Percentiles rank a stretch among this genome's conserved stretches.
Evolutionary conservation across 1,284 basidiomycete species (phyloP).

Genomic region (Vanrija humicola): DNA sequence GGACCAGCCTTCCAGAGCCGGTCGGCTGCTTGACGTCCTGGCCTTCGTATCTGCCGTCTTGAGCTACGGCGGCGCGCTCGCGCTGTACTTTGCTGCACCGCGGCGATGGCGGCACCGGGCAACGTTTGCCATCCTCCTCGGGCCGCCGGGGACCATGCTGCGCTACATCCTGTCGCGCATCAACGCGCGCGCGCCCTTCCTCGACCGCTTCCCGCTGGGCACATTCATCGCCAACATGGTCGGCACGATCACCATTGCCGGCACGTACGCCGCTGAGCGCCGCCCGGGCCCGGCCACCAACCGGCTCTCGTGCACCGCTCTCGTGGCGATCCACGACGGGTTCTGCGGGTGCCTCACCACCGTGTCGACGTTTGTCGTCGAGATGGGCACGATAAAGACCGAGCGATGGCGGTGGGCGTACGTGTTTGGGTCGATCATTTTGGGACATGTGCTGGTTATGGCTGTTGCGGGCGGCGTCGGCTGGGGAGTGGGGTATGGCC

Average conservation of each 20-base stretch:
- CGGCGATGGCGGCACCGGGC: slow-evolving; percentile 69
- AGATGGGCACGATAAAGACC: slow-evolving; percentile 61
- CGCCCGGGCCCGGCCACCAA: slow-evolving; percentile 33
- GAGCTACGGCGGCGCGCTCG: slow-evolving; percentile 56
- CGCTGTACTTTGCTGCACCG: slow-evolving; percentile 72
- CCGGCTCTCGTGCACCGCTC: slow-evolving; percentile 59
- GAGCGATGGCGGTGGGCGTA: slow-evolving; percentile 58
- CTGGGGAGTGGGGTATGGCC: slow-evolving; percentile 52
- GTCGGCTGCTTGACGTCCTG: slow-evolving; percentile 32
- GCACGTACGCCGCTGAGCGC: slow-evolving; percentile 68
- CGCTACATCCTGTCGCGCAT: slow-evolving; percentile 75
- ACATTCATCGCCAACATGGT: slow-evolving; percentile 82
- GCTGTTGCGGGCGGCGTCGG: slow-evolving; percentile 70
- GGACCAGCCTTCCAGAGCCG: no score
- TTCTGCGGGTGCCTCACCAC: slow-evolving; percentile 95
- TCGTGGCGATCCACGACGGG: slow-evolving; percentile 80
- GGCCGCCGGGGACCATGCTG: slow-evolving; percentile 80
- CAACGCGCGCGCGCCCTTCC: slow-evolving; percentile 58
- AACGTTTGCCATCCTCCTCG: slow-evolving; percentile 83
- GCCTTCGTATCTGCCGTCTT: slow-evolving; percentile 42
- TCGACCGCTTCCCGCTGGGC: slow-evolving; percentile 67
- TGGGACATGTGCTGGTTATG: slow-evolving; percentile 68
- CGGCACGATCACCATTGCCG: slow-evolving; percentile 70
- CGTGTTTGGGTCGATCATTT: slow-evolving; percentile 62
- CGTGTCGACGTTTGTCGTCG: slow-evolving; percentile 86